Percentiles rank a stretch among this genome's conserved stretches.
Evolutionary conservation across 2,329 filamentous ascomycete species (phyloP).

Genomic region (Fusarium luffae): DNA sequence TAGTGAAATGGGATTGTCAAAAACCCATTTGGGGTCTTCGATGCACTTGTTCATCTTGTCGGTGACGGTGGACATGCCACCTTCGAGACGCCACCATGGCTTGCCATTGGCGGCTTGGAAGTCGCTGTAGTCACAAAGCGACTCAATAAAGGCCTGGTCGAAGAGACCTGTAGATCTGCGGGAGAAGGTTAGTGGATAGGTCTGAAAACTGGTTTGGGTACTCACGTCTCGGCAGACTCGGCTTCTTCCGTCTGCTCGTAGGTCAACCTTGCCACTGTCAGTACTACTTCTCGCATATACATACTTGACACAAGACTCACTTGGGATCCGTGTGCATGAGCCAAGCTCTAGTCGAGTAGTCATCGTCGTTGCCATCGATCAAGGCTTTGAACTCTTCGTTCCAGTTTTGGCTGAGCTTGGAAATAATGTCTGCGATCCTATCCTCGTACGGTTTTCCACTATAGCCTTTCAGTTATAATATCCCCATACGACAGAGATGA

Average conservation of each 20-base stretch:
- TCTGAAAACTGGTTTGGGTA: too few species aligned
- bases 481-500: accelerated
- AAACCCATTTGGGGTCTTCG: not conserved
- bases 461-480: accelerated
- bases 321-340: constrained; percentile 4
- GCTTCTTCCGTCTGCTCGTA: constrained; percentile 17
- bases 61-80: constrained; percentile 27
- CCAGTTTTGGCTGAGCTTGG: not conserved
- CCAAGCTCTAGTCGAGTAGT: constrained; percentile 19
- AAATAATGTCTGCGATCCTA: not conserved
- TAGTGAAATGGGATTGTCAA: not conserved
- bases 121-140: constrained; percentile 27
- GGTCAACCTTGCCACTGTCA: not conserved
- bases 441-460: not conserved
- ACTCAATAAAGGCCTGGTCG: constrained; percentile 21
- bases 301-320: not conserved
- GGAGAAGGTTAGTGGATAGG: too few species aligned
- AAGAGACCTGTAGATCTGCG: constrained; percentile 30
- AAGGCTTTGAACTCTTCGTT: not conserved
- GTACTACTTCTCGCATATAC: not conserved
- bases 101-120: constrained; percentile 5
- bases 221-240: constrained; percentile 17
- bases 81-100: constrained; percentile 24
- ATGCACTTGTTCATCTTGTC: constrained; percentile 20
- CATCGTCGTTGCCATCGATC: not conserved